Conservation (phyloP, 176 grass and related monocot species). For the Zoysia japonica region DNA sequence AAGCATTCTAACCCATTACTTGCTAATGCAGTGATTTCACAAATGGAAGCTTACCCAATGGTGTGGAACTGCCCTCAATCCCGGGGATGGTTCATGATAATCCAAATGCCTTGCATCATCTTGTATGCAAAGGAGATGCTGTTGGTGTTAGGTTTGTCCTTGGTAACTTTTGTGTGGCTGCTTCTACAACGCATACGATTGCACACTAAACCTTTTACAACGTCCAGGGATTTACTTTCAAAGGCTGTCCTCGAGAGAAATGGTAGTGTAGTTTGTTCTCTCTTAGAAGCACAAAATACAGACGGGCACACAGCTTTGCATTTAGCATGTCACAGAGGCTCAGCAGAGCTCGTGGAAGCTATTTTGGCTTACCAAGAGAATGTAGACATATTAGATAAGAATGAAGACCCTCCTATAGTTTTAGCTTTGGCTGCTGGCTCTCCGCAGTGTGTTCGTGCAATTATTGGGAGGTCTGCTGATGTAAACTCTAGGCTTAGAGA, state of each 20-base stretch:
- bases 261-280: no score
- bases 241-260: constrained; percentile 26
- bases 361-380: no score
- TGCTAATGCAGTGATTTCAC: constrained; percentile 65
- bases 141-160: constrained; percentile 66
- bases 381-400: no score
- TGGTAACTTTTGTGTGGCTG: constrained; percentile 19
- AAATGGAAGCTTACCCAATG: constrained; percentile 60
- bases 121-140: constrained; percentile 82
- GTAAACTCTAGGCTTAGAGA: constrained; percentile 79
- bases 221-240: constrained; percentile 77
- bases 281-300: no score
- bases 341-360: no score
- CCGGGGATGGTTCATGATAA: constrained; percentile 68
- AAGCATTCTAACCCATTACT: constrained; percentile 38
- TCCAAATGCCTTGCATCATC: constrained; percentile 88
- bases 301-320: no score
- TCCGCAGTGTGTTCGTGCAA: constrained; percentile 75
- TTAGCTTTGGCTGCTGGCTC: constrained; percentile 95
- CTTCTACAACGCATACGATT: constrained; percentile 8
- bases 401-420: constrained; percentile 49
- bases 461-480: constrained; percentile 74
- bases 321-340: no score
- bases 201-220: constrained; percentile 33
- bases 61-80: constrained; percentile 66